Base-by-base conservation (phyloP, 169 alveolate genomes). In the Blepharisma undulans region DNA sequence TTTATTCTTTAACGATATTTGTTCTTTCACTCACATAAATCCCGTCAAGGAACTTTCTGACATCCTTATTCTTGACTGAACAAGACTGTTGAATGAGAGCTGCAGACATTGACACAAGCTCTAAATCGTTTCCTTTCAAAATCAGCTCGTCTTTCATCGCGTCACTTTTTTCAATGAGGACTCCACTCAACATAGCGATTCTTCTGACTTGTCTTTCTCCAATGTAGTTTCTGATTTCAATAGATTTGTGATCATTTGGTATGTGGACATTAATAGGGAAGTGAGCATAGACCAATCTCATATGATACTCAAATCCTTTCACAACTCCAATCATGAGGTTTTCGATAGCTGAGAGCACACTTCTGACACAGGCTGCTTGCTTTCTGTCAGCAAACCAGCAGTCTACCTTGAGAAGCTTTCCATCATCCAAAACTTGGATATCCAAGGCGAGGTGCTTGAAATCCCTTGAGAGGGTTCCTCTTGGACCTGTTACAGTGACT, bases 261-360 rank as follows among this genome's bases (percentile, higher is more conserved):
- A 99, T 97, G 96, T 97, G 97, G 34, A 98, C 98, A 96, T 99
- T 99, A 95, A 99, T 99, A 92, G 99, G 99, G 98, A 99, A 99
- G 96, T 99, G 99, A 71, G 99, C 99, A 92, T 98, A 99, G 77
- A 99, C 99, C 60, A 98, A 97, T 94, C 99, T 99, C 99, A 99
- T 99, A 98, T 99, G 99, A 97, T 98, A 99, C 95, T 98, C 99
- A 97, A 88, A 90, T 90, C 95, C 96, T 66, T 93, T 95, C 84
- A 99, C 99, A 74, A 99, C 99, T 81, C 99, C 99, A 87, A 97
- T 98, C 95, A 99, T 97, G 99, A 99, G 98, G 97, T 99, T 99
- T 90, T 96, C 96, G 94, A 99, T 97, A 95, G 98, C 99, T 59
- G 99, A 93, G 93, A 99, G 95, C 66, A 98, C 98, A 72, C 99